These are phyloP conservation scores for Sporothrix curviconia DNA, from an alignment of 2,329 filamentous ascomycete species.

Conservation along the genomic window DNA sequence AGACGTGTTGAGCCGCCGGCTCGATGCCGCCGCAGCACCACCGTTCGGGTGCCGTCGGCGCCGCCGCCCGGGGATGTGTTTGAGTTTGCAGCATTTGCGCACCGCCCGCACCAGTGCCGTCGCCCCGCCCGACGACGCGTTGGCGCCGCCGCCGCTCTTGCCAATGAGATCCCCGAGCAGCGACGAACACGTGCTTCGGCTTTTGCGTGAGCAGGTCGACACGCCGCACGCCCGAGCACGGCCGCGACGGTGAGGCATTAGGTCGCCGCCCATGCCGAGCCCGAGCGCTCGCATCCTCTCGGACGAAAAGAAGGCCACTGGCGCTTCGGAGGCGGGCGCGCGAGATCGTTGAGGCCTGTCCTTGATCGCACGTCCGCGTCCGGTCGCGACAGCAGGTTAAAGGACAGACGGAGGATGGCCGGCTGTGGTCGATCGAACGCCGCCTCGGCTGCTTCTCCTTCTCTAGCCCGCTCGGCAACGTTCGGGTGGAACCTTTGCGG, in stretches of 20 bases:
- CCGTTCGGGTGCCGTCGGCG: too few relatives aligned
- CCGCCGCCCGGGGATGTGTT: too few relatives aligned
- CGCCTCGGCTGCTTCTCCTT: conserved; percentile 16
- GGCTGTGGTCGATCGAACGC: conserved; percentile 17
- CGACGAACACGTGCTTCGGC: conserved; percentile 52
- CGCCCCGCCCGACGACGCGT: neutral
- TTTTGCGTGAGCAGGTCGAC: conserved; percentile 56
- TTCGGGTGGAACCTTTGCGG: conserved; percentile 18
- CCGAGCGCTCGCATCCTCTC: conserved; percentile 34
- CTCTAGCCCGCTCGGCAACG: conserved; percentile 17
- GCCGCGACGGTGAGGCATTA: conserved; percentile 30
- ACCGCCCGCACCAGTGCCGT: neutral
- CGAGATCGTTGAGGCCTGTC: conserved; percentile 13
- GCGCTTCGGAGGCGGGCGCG: conserved; percentile 20
- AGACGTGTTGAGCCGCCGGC: conserved; percentile 33
- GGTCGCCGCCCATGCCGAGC: conserved; percentile 29
- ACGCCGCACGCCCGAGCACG: conserved; percentile 42
- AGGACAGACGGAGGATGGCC: conserved; percentile 22
- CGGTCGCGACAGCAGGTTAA: conserved; percentile 17
- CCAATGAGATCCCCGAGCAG: conserved; percentile 43
- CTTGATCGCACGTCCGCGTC: neutral
- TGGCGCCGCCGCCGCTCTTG: conserved; percentile 27
- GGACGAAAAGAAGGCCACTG: conserved; percentile 18
- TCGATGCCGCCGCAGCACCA: neutral
- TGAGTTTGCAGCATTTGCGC: too few relatives aligned